Evolutionary conservation across 2,329 filamentous ascomycete species (phyloP).

Genomic region (Diaporthe destruens): DNA sequence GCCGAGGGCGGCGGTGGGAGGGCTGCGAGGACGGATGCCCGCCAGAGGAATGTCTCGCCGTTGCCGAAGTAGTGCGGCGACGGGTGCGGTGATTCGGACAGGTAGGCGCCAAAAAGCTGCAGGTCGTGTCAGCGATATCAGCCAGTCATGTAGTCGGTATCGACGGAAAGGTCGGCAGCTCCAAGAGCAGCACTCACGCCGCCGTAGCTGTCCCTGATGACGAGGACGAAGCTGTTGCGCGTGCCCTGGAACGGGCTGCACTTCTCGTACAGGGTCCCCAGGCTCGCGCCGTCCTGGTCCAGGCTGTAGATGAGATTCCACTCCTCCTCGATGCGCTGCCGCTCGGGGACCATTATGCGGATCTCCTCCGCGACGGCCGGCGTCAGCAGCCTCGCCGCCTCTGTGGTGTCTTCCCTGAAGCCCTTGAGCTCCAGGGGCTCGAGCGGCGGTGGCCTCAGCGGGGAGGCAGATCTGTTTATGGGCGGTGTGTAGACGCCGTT

Average conservation of each 20-base stretch:
- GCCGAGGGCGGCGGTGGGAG: conserved; percentile 77
- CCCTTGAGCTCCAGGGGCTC: conserved; percentile 81
- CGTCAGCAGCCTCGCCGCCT: conserved; percentile 75
- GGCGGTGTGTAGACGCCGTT: conserved; percentile 71
- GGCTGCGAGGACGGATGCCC: conserved; percentile 74
- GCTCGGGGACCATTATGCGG: conserved; percentile 85
- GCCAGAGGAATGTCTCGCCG: conserved; percentile 95
- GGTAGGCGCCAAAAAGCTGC: conserved; percentile 90
- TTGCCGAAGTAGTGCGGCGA: conserved; percentile 91
- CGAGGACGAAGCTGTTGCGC: conserved; percentile 89
- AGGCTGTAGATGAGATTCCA: conserved; percentile 92
- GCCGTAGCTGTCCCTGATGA: conserved; percentile 82
- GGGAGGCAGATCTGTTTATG: conserved; percentile 73
- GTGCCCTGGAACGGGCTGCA: conserved; percentile 75
- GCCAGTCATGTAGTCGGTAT: background rate
- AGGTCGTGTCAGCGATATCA: background rate
- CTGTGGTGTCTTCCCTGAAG: conserved; percentile 70
- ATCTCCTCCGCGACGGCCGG: conserved; percentile 90
- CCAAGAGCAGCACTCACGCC: conserved; percentile 66
- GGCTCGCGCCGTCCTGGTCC: conserved; percentile 89
- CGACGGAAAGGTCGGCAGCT: background rate
- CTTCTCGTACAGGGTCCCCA: conserved; percentile 87
- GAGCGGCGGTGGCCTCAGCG: conserved; percentile 89
- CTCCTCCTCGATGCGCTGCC: conserved; percentile 86
- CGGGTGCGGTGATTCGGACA: conserved; percentile 88